These are phyloP conservation scores for Penicillium sp. DNA, from an alignment of 2,329 filamentous ascomycete species.

Conservation along the genomic window DNA sequence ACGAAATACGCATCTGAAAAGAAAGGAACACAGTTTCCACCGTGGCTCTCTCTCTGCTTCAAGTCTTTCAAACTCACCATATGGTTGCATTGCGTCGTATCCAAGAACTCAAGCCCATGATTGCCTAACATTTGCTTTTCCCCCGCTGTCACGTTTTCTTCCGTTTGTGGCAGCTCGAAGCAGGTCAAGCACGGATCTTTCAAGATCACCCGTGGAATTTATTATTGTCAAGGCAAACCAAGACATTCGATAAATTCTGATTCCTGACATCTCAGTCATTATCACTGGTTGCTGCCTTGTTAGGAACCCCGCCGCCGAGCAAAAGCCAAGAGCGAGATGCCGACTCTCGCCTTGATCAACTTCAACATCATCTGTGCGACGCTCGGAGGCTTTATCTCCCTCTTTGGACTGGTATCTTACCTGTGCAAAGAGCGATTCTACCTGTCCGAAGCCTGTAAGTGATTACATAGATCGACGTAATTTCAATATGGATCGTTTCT, in stretches of 20 bases:
- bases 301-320: neutral
- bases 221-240: neutral
- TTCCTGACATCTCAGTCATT: neutral
- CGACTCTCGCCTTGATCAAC: conserved; percentile 67
- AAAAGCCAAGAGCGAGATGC: conserved; percentile 51
- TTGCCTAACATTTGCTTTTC: conserved; percentile 45
- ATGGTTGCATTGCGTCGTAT: conserved; percentile 24
- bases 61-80: conserved; percentile 1
- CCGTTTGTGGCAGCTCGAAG: conserved; percentile 10
- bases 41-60: neutral
- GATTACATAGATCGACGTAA: neutral
- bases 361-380: conserved; percentile 85
- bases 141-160: conserved; percentile 8
- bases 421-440: conserved; percentile 89
- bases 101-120: conserved; percentile 32
- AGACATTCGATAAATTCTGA: neutral
- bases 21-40: neutral
- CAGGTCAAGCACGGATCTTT: conserved; percentile 3
- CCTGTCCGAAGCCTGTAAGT: conserved; percentile 83
- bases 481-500: neutral
- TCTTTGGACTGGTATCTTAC: conserved; percentile 91
- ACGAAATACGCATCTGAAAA: neutral
- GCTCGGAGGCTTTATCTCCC: conserved; percentile 81
- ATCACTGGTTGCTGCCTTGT: neutral
- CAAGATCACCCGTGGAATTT: neutral